A percentile compares a stretch with the other conserved stretches of the same genome.
Evolutionary conservation across 1,139 yeast species (phyloP).

Genomic region (Diutina pseudorugosa): DNA sequence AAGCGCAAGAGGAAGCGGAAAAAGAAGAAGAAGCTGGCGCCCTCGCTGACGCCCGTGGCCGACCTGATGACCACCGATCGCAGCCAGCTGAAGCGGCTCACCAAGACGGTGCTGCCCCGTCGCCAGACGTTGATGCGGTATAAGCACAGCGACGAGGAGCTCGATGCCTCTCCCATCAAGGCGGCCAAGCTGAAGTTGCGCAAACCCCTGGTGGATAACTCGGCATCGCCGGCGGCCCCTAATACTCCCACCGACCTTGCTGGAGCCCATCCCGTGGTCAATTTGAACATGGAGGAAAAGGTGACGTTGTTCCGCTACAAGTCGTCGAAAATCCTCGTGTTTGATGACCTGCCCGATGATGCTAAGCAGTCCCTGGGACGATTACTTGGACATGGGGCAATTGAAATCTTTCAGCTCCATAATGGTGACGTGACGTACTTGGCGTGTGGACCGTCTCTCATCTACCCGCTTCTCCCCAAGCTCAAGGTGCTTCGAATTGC

Average conservation of each 20-base stretch:
- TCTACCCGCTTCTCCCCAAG: conserved; percentile 56
- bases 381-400: conserved; percentile 46
- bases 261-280: conserved; percentile 5
- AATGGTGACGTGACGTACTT: conserved; percentile 53
- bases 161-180: conserved; percentile 13
- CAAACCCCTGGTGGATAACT: neutral
- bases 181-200: conserved; percentile 19
- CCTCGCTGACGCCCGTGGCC: neutral
- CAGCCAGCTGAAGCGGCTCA: neutral
- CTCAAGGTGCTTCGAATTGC: conserved; percentile 44
- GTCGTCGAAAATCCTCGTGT: conserved; percentile 29
- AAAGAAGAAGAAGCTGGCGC: neutral
- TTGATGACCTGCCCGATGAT: conserved; percentile 24
- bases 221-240: conserved; percentile 6
- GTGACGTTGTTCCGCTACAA: conserved; percentile 25
- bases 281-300: conserved; percentile 21
- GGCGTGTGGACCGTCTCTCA: conserved; percentile 39
- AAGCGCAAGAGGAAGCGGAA: conserved; percentile 1
- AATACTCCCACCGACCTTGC: conserved; percentile 5
- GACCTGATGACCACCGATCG: neutral
- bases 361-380: conserved; percentile 23
- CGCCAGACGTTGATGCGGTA: conserved; percentile 29
- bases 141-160: conserved; percentile 19
- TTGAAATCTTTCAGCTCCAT: conserved; percentile 54
- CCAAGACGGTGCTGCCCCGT: conserved; percentile 15